These are phyloP conservation scores for Lyophyllum atratum DNA, from an alignment of 768 basidiomycete genomes.

Conservation along the genomic window DNA sequence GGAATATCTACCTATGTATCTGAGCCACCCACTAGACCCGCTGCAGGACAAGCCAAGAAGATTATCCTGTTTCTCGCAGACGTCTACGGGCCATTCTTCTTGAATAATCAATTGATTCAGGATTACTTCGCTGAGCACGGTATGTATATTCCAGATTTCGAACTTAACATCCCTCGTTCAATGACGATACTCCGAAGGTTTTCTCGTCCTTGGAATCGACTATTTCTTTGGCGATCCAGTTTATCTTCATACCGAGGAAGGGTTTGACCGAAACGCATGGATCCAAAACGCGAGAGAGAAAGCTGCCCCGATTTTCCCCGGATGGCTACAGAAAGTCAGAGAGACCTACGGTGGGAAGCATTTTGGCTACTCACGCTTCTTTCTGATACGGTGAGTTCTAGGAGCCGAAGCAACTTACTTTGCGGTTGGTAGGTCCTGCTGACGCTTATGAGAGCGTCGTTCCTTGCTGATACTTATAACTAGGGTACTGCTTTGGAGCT, in stretches of 20 bases:
- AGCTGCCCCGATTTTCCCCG: slow-evolving; percentile 42
- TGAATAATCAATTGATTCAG: slow-evolving; percentile 61
- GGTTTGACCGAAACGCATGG: slow-evolving; percentile 45
- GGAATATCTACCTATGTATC: slow-evolving; percentile 57
- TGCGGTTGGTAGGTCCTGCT: slow-evolving; percentile 42
- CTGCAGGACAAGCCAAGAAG: slow-evolving; percentile 29
- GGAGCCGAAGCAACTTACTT: slow-evolving; percentile 39
- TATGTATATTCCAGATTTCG: slow-evolving; percentile 17
- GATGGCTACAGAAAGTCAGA: slow-evolving; percentile 54
- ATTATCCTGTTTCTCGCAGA: slow-evolving; percentile 62
- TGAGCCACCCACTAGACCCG: slow-evolving; percentile 33
- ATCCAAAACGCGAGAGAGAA: slow-evolving; percentile 31
- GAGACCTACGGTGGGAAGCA: slow-evolving; percentile 43
- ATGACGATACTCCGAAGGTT: slow-evolving; percentile 38
- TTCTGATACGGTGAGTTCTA: neutral
- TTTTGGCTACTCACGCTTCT: neutral
- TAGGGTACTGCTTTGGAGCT: slow-evolving; percentile 63
- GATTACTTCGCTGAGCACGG: slow-evolving; percentile 67
- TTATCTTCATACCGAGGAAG: slow-evolving; percentile 37
- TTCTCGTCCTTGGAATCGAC: slow-evolving; percentile 58
- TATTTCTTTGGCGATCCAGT: slow-evolving; percentile 66
- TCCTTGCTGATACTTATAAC: neutral
- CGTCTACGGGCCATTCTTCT: slow-evolving; percentile 58
- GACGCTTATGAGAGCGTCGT: neutral
- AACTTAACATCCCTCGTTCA: neutral